Evolutionary conservation across 441 rosid species (phyloP).

Genomic region (Adansonia grandidieri): DNA sequence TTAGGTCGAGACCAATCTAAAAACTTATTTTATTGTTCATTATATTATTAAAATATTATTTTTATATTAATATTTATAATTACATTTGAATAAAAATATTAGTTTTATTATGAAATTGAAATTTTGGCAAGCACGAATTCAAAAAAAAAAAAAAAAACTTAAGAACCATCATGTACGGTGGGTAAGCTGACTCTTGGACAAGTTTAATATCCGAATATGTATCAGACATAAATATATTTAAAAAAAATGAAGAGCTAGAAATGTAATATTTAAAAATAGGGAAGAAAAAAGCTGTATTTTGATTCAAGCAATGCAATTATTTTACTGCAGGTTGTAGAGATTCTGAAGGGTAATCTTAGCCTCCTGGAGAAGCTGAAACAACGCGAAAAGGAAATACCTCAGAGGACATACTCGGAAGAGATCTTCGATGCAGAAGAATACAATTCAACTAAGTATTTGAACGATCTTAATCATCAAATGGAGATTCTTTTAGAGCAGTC

Average conservation of each 20-base stretch:
- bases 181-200: no score
- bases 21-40: no score
- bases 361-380: slow-evolving; percentile 42
- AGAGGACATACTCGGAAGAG: slow-evolving; percentile 75
- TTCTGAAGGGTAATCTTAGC: slow-evolving; percentile 57
- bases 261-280: background rate
- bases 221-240: no score
- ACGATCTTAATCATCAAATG: slow-evolving; percentile 60
- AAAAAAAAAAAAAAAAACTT: no score
- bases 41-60: no score
- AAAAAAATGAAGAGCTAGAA: background rate
- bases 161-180: no score
- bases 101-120: no score
- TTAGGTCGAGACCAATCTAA: no score
- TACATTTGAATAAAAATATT: no score
- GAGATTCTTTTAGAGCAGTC: slow-evolving; percentile 45
- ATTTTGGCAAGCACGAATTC: no score
- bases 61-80: no score
- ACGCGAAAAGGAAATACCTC: slow-evolving; percentile 39
- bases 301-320: slow-evolving; percentile 4
- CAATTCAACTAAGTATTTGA: slow-evolving; percentile 64
- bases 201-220: no score
- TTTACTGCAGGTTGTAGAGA: slow-evolving; percentile 54
- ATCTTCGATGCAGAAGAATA: slow-evolving; percentile 70
- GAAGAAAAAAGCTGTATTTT: background rate